phyloP scores from a whole-genome alignment of 169 alveolate species.

The Cardiosporidium cionae region DNA sequence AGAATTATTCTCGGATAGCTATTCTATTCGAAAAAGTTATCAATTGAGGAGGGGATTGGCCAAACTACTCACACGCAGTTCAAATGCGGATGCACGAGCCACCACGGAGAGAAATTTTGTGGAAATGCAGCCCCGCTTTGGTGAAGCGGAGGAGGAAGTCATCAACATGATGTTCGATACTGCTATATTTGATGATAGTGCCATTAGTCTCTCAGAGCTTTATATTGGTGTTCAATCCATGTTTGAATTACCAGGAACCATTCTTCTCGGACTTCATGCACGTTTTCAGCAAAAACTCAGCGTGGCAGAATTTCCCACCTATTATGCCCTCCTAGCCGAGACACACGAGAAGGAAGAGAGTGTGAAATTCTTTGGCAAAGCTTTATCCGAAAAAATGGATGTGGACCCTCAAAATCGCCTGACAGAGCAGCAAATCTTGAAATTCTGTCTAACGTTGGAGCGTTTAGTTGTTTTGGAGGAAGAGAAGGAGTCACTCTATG shows the following conservation, averaged over 20 bases:
- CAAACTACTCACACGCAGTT: too few relatives aligned
- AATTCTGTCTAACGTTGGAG: background rate
- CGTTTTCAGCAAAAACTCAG: background rate
- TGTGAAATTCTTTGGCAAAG: too few relatives aligned
- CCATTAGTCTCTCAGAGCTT: constrained; percentile 24
- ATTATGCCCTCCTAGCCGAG: too few relatives aligned
- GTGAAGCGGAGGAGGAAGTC: too few relatives aligned
- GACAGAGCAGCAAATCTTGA: background rate
- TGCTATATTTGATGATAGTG: background rate
- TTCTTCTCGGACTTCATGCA: background rate
- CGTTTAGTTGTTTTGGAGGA: background rate
- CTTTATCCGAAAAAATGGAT: background rate
- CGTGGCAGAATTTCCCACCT: background rate
- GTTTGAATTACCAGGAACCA: background rate
- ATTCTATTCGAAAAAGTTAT: too few relatives aligned
- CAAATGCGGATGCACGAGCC: too few relatives aligned
- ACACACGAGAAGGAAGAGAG: too few relatives aligned
- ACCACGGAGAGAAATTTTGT: too few relatives aligned
- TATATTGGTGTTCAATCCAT: constrained; percentile 32
- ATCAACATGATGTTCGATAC: background rate
- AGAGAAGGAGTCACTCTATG: background rate
- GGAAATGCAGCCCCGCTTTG: too few relatives aligned
- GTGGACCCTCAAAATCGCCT: too few relatives aligned
- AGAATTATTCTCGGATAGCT: constrained; percentile 24
- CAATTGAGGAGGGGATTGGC: too few relatives aligned